Conservation (phyloP, 768 basidiomycete species). For the Tubosaeta sp. region DNA sequence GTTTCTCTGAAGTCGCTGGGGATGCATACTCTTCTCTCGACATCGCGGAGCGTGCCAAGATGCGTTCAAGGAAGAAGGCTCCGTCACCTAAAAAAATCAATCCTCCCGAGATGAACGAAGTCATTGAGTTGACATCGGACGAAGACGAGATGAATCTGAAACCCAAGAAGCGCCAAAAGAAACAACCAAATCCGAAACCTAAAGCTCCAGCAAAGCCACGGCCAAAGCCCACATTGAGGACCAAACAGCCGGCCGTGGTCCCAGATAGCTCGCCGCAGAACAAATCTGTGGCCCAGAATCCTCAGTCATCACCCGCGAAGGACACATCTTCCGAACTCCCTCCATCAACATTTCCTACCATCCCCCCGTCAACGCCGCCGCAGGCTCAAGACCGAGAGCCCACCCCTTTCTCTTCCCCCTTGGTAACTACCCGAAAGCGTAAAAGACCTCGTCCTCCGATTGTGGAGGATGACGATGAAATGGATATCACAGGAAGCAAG, state of each 20-base stretch:
- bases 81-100: slow-evolving; percentile 13
- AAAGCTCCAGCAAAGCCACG: slow-evolving; percentile 23
- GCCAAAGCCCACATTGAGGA: slow-evolving; percentile 24
- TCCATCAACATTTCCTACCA: slow-evolving; percentile 29
- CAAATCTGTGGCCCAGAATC: slow-evolving; percentile 7
- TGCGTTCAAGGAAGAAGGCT: slow-evolving; percentile 40
- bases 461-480: slow-evolving; percentile 11
- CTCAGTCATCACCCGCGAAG: slow-evolving; percentile 33
- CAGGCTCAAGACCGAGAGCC: slow-evolving; percentile 14
- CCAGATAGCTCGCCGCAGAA: slow-evolving; percentile 17
- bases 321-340: slow-evolving; percentile 29
- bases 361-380: slow-evolving; percentile 21
- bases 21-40: slow-evolving; percentile 27
- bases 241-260: slow-evolving; percentile 9
- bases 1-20: slow-evolving; percentile 5
- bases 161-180: slow-evolving; percentile 28
- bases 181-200: slow-evolving; percentile 28
- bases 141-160: slow-evolving; percentile 37
- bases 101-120: slow-evolving; percentile 21
- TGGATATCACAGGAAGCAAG: slow-evolving; percentile 7
- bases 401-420: slow-evolving; percentile 25
- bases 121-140: slow-evolving; percentile 46
- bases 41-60: slow-evolving; percentile 59
- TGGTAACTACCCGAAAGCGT: slow-evolving; percentile 21
- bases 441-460: slow-evolving; percentile 16